Evolutionary conservation across 1,284 basidiomycete species (phyloP).

Genomic region (Rhodotorula mucilaginosa): DNA sequence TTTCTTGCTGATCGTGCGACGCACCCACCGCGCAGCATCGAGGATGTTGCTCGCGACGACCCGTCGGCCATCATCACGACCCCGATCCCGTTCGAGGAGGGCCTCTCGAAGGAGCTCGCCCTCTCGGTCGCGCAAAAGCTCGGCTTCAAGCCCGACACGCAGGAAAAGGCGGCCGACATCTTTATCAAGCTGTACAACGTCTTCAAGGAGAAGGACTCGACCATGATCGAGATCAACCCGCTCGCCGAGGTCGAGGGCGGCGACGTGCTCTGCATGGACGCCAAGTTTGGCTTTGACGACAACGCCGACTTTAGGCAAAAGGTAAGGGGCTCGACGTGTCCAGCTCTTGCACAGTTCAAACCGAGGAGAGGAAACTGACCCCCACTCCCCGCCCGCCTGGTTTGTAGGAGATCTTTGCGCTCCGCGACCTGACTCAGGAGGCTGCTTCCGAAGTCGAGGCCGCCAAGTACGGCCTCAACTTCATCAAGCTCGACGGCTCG

Average conservation of each 20-base stretch:
- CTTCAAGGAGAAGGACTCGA: slow-evolving; percentile 98
- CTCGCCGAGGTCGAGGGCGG: slow-evolving; percentile 94
- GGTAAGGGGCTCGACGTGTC: not conserved
- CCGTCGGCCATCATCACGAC: slow-evolving; percentile 95
- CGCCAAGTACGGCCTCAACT: slow-evolving; percentile 80
- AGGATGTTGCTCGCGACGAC: slow-evolving; percentile 98
- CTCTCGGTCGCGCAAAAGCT: slow-evolving; percentile 81
- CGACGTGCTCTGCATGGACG: slow-evolving; percentile 97
- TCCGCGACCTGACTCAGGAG: slow-evolving; percentile 92
- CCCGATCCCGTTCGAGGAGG: slow-evolving; percentile 82
- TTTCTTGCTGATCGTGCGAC: slow-evolving; percentile 54
- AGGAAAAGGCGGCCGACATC: slow-evolving; percentile 83
- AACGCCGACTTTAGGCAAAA: slow-evolving; percentile 97
- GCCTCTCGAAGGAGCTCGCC: slow-evolving; percentile 66
- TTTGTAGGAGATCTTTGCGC: slow-evolving; percentile 68
- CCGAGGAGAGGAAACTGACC: not conserved
- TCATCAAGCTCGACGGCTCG: slow-evolving; percentile 98
- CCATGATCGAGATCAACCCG: slow-evolving; percentile 99
- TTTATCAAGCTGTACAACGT: slow-evolving; percentile 94
- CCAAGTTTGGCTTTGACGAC: slow-evolving; percentile 99
- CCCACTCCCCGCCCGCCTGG: not conserved
- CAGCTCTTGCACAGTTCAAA: not conserved
- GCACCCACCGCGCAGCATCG: slow-evolving; percentile 61
- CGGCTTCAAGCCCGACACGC: slow-evolving; percentile 74
- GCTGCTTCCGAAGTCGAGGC: slow-evolving; percentile 87